Percentiles rank a stretch among this genome's conserved stretches.
These are phyloP conservation scores for Aspergillus alliaceus DNA, from an alignment of 2,329 filamentous ascomycete genomes.

Conservation along the genomic window DNA sequence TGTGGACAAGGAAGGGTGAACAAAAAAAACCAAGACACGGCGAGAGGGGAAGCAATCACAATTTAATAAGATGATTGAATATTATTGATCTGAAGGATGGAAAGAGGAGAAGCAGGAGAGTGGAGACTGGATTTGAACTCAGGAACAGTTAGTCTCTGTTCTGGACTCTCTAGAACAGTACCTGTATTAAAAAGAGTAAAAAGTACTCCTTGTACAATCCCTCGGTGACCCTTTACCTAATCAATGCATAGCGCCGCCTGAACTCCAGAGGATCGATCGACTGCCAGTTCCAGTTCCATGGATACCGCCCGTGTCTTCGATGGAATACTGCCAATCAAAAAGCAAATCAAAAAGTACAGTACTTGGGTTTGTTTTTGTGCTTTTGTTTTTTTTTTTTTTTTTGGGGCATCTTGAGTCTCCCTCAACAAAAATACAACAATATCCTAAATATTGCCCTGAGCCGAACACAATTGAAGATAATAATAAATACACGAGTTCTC, in stretches of 20 bases:
- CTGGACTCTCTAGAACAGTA: background rate
- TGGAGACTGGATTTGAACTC: background rate
- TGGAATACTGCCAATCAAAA: background rate
- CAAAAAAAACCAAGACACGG: background rate
- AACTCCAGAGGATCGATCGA: constrained; percentile 8
- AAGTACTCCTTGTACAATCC: background rate
- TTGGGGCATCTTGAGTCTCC: background rate
- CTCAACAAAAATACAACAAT: background rate
- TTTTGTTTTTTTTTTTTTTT: background rate
- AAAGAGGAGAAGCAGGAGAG: background rate
- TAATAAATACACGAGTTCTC: background rate
- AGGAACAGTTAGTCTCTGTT: background rate
- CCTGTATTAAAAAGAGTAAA: background rate
- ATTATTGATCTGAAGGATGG: background rate
- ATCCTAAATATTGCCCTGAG: background rate
- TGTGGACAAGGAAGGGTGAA: background rate
- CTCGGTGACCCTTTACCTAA: background rate
- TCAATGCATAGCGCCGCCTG: background rate
- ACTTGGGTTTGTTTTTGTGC: background rate
- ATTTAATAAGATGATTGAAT: background rate
- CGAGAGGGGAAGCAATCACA: background rate
- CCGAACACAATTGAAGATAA: background rate
- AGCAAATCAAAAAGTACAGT: background rate
- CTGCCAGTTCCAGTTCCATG: constrained; percentile 8
- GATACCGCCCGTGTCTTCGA: constrained; percentile 4